Evolutionary conservation across 2,329 filamentous ascomycete genomes (phyloP), one percentile per base, ranked within the genome.

Genomic region (Allantophomopsis cytisporea): DNA sequence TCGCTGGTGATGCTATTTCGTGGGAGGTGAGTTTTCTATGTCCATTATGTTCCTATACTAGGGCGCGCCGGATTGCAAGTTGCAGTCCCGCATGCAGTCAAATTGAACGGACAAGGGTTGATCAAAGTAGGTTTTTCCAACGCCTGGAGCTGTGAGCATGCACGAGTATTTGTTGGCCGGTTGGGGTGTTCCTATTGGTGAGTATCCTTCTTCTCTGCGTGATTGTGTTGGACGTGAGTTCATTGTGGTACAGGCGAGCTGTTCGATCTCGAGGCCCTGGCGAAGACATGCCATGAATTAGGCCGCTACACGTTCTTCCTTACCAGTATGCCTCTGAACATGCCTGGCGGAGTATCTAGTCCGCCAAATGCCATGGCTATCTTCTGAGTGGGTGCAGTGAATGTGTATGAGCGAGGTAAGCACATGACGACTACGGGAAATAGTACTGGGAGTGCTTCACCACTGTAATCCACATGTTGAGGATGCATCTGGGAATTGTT

Each of bases 291-390:
- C 40, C 46, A 54, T 31, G 54, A 57, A 28, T 52, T 58, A 14
- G 52, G 58, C 11, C 52, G 65, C 12, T 70, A 64, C 60, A 57
- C 54, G 0, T 73, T 73, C 43, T 72, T 73, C 43, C 51, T 73
- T 15, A n/a, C 60, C 1, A 67, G 62, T 15, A 54, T 62, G 36
- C 66, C 66, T 2, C 51, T 70, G 30, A 68, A 70, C 38, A 62
- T 66, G 42, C 60, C 61, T 20, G 64, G 64, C 1, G 63, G 61
- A 6, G 59, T 66, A 2, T 61, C 59, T 15, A 65, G 61, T 43
- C 64, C 65, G 5, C 60, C 64, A 7, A 65, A 65, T 44, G 60
- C 58, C 5, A 50, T 65, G 23, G 63, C 63, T 15, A 62, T 66
- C 18, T 60, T 65, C 23, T 66, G 51, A 46, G 41, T 46, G 41